Evolutionary conservation across 108 stramenopile genomes (phyloP).

Genomic region (Phaeodactylum tricornutum): DNA sequence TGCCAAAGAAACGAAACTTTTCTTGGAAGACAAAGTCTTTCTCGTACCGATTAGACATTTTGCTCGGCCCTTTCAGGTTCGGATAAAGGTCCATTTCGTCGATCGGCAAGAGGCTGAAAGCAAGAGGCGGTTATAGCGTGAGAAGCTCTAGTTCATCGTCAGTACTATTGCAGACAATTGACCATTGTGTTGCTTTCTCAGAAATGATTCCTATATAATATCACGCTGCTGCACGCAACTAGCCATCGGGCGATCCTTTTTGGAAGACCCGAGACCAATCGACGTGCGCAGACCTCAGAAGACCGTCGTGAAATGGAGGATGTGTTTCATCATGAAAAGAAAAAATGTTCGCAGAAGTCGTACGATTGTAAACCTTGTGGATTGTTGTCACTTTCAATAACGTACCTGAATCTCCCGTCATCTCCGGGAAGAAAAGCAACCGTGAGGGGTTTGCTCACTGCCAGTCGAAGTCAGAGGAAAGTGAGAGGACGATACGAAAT

Average conservation of each 20-base stretch:
- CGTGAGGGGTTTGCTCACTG: no score
- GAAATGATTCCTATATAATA: constrained; percentile 10
- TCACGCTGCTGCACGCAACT: constrained; percentile 17
- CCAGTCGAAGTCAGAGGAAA: no score
- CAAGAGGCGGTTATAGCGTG: background rate
- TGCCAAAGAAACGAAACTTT: background rate
- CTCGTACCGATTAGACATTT: background rate
- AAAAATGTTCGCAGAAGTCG: no score
- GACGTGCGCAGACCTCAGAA: constrained; percentile 22
- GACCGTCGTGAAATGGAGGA: constrained; percentile 33
- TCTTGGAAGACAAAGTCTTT: background rate
- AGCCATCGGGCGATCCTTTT: constrained; percentile 11
- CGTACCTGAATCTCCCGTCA: no score
- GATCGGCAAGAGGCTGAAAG: constrained; percentile 1
- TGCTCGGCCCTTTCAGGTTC: background rate
- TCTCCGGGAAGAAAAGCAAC: no score
- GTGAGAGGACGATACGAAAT: no score
- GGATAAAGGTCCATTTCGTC: background rate
- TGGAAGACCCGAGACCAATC: constrained; percentile 11
- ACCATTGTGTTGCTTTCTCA: background rate
- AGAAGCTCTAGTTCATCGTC: background rate
- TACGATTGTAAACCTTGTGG: no score
- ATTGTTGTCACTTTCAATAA: no score
- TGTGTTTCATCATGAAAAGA: no score
- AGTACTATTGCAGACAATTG: background rate